These are phyloP conservation scores for Suillus lakei DNA, from an alignment of 768 basidiomycete genomes.

Conservation along the genomic window DNA sequence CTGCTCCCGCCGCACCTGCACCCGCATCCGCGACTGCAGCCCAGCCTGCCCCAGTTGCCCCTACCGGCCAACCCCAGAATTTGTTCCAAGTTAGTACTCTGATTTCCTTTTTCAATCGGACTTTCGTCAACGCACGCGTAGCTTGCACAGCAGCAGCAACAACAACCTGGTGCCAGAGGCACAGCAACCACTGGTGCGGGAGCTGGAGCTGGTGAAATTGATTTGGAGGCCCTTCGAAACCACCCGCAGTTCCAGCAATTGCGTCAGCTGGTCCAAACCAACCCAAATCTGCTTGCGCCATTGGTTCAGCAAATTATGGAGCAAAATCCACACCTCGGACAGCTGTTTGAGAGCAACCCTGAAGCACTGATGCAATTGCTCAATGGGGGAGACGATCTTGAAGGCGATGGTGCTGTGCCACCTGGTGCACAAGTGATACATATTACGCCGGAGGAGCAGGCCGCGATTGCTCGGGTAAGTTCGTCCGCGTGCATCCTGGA, in stretches of 20 bases:
- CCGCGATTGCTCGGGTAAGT: slow-evolving; percentile 87
- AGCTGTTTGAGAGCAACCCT: slow-evolving; percentile 72
- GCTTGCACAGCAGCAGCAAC: slow-evolving; percentile 76
- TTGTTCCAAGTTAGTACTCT: slow-evolving; percentile 73
- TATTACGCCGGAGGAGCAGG: slow-evolving; percentile 86
- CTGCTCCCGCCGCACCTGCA: slow-evolving; percentile 35
- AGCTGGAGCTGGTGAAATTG: slow-evolving; percentile 32
- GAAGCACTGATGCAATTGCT: slow-evolving; percentile 69
- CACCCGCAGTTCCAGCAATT: slow-evolving; percentile 74
- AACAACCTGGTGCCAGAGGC: slow-evolving; percentile 37
- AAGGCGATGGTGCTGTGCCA: slow-evolving; percentile 38
- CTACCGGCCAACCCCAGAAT: slow-evolving; percentile 69
- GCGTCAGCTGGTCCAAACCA: slow-evolving; percentile 70
- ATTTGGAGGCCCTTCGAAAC: slow-evolving; percentile 59
- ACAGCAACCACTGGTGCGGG: slow-evolving; percentile 37
- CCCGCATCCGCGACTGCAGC: slow-evolving; percentile 41
- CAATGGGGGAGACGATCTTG: slow-evolving; percentile 45
- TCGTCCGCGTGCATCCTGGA: not conserved
- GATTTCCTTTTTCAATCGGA: not conserved
- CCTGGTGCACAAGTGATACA: slow-evolving; percentile 69
- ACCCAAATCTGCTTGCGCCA: slow-evolving; percentile 80
- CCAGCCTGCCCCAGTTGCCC: slow-evolving; percentile 41
- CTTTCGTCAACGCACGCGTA: slow-evolving; percentile 28
- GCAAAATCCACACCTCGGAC: slow-evolving; percentile 77
- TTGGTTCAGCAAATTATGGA: slow-evolving; percentile 82